Conservation (phyloP, 1,139 yeast genomes). For the Hyphopichia wangnamkhiaoensis region DNA sequence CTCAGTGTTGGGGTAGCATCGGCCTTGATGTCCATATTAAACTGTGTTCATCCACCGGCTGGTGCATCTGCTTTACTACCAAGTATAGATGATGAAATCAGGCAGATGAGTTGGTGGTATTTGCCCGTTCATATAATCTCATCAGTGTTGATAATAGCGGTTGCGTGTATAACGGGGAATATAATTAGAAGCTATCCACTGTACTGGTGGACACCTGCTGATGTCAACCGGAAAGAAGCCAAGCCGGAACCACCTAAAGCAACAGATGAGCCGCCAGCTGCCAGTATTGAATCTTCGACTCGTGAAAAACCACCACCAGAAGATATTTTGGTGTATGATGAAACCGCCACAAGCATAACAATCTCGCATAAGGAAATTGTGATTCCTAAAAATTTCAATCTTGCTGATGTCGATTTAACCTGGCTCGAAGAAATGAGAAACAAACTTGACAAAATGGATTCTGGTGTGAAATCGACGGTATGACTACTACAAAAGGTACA, state of each 20-base stretch:
- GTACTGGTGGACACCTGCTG: slow-evolving; percentile 62
- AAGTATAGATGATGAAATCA: slow-evolving; percentile 45
- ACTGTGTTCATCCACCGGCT: slow-evolving; percentile 72
- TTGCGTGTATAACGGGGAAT: slow-evolving; percentile 60
- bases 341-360: slow-evolving; percentile 13
- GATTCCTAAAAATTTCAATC: slow-evolving; percentile 24
- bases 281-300: neutral
- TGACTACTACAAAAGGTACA: too few relatives aligned
- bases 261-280: neutral
- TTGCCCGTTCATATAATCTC: slow-evolving; percentile 58
- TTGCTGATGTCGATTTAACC: slow-evolving; percentile 28
- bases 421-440: slow-evolving; percentile 23
- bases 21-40: slow-evolving; percentile 56
- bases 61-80: slow-evolving; percentile 74
- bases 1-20: slow-evolving; percentile 59
- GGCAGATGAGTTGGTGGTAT: slow-evolving; percentile 68
- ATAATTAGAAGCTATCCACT: slow-evolving; percentile 55
- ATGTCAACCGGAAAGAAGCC: slow-evolving; percentile 2
- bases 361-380: slow-evolving; percentile 20
- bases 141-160: slow-evolving; percentile 49
- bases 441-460: neutral
- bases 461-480: too few relatives aligned
- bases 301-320: neutral
- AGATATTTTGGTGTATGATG: neutral
- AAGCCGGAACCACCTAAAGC: neutral